phyloP scores from a whole-genome alignment of 1,284 basidiomycete species.

The Farysia itapuensis region DNA sequence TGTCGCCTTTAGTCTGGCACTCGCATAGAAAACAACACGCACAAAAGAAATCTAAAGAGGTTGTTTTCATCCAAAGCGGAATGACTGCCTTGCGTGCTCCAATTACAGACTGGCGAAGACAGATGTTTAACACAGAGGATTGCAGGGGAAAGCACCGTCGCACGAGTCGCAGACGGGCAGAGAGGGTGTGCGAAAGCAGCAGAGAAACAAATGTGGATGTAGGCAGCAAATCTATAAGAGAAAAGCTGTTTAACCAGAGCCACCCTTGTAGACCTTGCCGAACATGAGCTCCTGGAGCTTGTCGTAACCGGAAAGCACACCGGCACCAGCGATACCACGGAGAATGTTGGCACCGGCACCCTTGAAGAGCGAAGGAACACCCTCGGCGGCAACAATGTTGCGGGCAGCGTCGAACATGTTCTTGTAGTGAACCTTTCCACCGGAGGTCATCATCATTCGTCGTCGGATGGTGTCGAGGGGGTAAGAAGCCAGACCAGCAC shows the following conservation, averaged over 20 bases:
- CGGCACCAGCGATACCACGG: conserved; percentile 96
- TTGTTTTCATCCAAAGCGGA: neutral
- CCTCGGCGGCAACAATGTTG: conserved; percentile 83
- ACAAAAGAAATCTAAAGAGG: neutral
- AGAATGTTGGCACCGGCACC: conserved; percentile 92
- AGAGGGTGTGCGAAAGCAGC: neutral
- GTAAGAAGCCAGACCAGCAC: conserved; percentile 60
- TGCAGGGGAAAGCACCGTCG: too few relatives aligned
- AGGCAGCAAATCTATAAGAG: neutral
- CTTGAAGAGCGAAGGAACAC: conserved; percentile 72
- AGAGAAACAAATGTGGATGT: neutral
- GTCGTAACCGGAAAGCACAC: conserved; percentile 83
- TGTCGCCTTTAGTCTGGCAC: too few relatives aligned
- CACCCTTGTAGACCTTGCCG: conserved; percentile 60
- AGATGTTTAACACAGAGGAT: too few relatives aligned
- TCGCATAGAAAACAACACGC: neutral
- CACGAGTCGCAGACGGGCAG: neutral
- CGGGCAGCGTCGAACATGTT: conserved; percentile 68
- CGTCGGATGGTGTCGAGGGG: conserved; percentile 60
- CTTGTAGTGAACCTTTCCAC: conserved; percentile 59
- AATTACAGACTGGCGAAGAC: neutral
- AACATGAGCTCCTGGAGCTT: conserved; percentile 72
- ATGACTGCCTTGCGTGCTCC: neutral
- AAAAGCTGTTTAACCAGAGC: conserved; percentile 30
- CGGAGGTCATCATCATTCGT: conserved; percentile 61